A percentile compares a stretch with the other conserved stretches of the same genome.
These are phyloP conservation scores for Cystobasidiaceae sp. DNA, from an alignment of 1,284 basidiomycete species.

Conservation along the genomic window DNA sequence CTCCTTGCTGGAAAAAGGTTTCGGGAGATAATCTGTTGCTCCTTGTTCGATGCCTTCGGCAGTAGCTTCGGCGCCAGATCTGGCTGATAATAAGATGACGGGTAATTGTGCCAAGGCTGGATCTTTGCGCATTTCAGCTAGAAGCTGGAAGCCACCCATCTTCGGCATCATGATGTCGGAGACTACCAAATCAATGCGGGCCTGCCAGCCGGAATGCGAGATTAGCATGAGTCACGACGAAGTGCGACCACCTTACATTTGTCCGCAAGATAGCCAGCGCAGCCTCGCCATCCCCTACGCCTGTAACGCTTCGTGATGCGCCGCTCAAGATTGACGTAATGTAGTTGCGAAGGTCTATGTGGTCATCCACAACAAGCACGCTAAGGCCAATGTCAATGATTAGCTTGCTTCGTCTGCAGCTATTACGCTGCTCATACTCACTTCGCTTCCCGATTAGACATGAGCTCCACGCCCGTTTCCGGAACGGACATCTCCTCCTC, in stretches of 20 bases:
- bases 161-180: slow-evolving; percentile 34
- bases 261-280: slow-evolving; percentile 11
- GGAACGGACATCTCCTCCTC: not conserved
- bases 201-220: not conserved
- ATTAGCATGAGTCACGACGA: not conserved
- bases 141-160: slow-evolving; percentile 37
- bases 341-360: slow-evolving; percentile 13
- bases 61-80: slow-evolving; percentile 38
- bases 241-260: not conserved
- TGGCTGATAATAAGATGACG: slow-evolving; percentile 41
- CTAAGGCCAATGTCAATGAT: not conserved
- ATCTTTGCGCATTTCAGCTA: slow-evolving; percentile 34
- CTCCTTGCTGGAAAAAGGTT: slow-evolving; percentile 21
- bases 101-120: slow-evolving; percentile 33
- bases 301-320: slow-evolving; percentile 9
- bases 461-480: not conserved
- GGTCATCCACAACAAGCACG: slow-evolving; percentile 23
- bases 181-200: slow-evolving; percentile 19
- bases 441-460: slow-evolving; percentile 8
- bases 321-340: slow-evolving; percentile 8
- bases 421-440: not conserved
- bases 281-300: not conserved
- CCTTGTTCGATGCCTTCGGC: slow-evolving; percentile 41
- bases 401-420: not conserved
- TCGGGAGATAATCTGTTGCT: slow-evolving; percentile 39